Percentiles rank a stretch among this genome's conserved stretches.
phyloP scores from a whole-genome alignment of 805 yeast species.

The Cyberlindnera amylophila region DNA sequence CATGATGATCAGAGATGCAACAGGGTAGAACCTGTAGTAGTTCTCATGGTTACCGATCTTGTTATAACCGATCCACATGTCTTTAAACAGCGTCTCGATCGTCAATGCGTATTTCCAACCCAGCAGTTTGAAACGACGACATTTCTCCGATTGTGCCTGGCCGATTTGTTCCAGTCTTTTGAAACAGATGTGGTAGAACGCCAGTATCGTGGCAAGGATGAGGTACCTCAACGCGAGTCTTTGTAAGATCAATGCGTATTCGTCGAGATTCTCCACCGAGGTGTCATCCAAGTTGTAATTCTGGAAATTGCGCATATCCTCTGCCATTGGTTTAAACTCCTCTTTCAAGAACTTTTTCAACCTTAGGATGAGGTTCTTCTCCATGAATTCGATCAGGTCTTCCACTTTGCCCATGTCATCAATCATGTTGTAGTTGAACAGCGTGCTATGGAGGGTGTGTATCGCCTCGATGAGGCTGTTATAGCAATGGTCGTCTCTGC shows the following conservation, averaged over 20 bases:
- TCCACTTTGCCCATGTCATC: conserved; percentile 19
- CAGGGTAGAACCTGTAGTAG: conserved; percentile 12
- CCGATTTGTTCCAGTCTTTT: conserved; percentile 19
- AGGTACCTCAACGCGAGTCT: conserved; percentile 12
- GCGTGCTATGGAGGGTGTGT: conserved; percentile 14
- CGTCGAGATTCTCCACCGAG: conserved; percentile 6
- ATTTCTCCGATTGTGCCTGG: conserved; percentile 3
- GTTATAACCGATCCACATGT: conserved; percentile 16
- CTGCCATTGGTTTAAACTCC: conserved; percentile 10
- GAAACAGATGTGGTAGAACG: conserved; percentile 15
- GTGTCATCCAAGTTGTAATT: conserved; percentile 10
- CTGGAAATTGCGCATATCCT: conserved; percentile 9
- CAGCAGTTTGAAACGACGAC: conserved; percentile 6
- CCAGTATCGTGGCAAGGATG: conserved; percentile 8
- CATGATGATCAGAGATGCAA: conserved; percentile 11
- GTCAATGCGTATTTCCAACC: conserved; percentile 16
- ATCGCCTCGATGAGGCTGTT: conserved; percentile 13
- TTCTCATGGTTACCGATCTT: conserved; percentile 10
- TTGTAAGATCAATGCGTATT: conserved; percentile 11
- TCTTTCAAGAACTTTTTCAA: conserved; percentile 10
- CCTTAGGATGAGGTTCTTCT: conserved; percentile 8
- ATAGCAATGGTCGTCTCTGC: conserved; percentile 16
- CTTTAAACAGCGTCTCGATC: conserved; percentile 12
- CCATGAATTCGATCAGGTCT: conserved; percentile 14
- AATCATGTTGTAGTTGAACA: conserved; percentile 17